Percentiles rank a stretch among this genome's conserved stretches.
These are phyloP conservation scores for Radiomyces spectabilis DNA, from an alignment of 192 early-diverging fungal genomes.

Conservation along the genomic window DNA sequence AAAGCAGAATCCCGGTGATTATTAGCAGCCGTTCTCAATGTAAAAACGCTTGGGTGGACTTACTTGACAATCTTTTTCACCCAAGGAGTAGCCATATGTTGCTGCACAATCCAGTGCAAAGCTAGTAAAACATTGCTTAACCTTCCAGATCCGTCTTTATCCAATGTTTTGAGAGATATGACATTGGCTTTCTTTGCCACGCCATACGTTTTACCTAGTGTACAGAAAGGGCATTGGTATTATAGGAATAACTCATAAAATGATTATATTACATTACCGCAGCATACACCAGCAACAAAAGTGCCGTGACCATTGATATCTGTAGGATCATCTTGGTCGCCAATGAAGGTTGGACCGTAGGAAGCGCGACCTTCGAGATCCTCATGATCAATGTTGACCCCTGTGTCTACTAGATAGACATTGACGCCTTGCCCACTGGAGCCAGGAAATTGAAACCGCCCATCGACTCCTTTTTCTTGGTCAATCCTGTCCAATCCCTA, in stretches of 20 bases:
- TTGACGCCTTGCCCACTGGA: conserved; percentile 31
- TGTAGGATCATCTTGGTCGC: too few species aligned
- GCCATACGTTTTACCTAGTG: conserved; percentile 28
- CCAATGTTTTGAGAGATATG: conserved; percentile 41
- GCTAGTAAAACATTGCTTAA: conserved; percentile 35
- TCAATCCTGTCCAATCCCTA: conserved; percentile 13
- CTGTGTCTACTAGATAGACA: conserved; percentile 59
- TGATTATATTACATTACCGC: conserved; percentile 14
- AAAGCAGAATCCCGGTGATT: too few species aligned
- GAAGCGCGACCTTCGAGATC: conserved; percentile 38
- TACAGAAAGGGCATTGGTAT: too few species aligned
- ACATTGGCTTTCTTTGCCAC: conserved; percentile 46
- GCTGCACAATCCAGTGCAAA: conserved; percentile 41
- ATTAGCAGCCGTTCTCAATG: too few species aligned
- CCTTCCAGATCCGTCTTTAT: conserved; percentile 32
- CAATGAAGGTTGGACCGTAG: conserved; percentile 27
- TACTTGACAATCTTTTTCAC: too few species aligned
- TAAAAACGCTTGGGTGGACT: too few species aligned
- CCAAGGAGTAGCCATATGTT: too few species aligned
- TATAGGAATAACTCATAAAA: too few species aligned
- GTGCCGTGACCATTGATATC: conserved; percentile 48
- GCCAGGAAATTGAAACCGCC: conserved; percentile 4
- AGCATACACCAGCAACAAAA: conserved; percentile 43
- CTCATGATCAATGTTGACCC: conserved; percentile 29
- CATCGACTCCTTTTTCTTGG: conserved; percentile 2